Conservation (phyloP, 139 green algal species). For the Penium margaritaceum region DNA sequence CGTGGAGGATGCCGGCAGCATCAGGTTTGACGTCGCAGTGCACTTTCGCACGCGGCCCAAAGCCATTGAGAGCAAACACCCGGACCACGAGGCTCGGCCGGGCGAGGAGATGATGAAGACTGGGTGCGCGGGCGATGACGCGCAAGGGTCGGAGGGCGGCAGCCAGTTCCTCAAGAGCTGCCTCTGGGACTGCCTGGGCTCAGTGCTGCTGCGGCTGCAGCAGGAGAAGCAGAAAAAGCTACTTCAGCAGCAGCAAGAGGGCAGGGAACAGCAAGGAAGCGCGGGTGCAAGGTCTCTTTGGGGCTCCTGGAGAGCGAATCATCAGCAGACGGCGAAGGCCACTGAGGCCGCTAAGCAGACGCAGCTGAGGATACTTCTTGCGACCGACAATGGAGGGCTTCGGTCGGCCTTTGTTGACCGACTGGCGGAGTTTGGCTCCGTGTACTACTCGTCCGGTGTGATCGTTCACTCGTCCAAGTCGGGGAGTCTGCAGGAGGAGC, state of each 20-base stretch:
- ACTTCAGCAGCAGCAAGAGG: neutral
- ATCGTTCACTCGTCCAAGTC: conserved; percentile 13
- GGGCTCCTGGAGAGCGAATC: no score
- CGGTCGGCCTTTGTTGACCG: neutral
- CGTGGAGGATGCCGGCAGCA: no score
- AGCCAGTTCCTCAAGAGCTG: neutral
- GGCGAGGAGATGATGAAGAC: no score
- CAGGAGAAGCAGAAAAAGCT: neutral
- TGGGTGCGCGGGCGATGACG: no score
- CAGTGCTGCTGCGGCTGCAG: neutral
- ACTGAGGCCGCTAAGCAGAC: no score
- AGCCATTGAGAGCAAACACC: neutral
- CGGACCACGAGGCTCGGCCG: neutral
- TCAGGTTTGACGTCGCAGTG: conserved; percentile 15
- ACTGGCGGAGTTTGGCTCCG: neutral
- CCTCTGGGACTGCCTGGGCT: neutral
- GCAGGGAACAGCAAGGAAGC: neutral
- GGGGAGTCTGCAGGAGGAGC: neutral
- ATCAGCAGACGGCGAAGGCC: no score
- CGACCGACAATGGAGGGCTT: conserved; percentile 9
- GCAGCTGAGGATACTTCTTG: conserved; percentile 5
- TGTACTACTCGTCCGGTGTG: conserved; percentile 12
- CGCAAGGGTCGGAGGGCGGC: no score
- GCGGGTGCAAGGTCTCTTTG: neutral
- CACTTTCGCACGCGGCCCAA: neutral